Conservation (phyloP, 768 basidiomycete genomes). For the Termitomyces bulborhizus region DNA sequence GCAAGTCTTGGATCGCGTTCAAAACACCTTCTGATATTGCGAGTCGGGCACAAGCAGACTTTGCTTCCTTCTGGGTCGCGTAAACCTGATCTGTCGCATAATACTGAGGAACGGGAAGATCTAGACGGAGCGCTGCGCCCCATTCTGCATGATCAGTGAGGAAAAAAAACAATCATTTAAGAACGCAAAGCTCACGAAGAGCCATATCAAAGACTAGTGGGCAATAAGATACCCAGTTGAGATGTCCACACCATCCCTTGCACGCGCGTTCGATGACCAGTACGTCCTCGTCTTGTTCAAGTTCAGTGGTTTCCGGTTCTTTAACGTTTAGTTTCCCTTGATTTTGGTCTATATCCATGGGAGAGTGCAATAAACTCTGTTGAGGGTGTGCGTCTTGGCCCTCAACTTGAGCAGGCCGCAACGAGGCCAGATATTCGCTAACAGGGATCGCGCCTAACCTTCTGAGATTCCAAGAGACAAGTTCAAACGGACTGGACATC, state of each 20-base stretch:
- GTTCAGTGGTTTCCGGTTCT: not conserved
- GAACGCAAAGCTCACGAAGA: not conserved
- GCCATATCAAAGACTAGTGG: not conserved
- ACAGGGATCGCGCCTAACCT: not conserved
- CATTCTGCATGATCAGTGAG: not conserved
- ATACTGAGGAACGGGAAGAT: not conserved
- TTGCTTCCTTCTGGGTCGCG: not conserved
- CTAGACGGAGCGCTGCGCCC: not conserved
- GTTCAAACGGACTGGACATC: not conserved
- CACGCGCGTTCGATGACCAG: not conserved
- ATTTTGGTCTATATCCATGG: not conserved
- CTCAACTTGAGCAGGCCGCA: not conserved
- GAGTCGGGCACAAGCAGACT: not conserved
- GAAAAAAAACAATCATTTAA: not conserved
- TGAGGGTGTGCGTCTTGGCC: not conserved
- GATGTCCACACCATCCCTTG: not conserved
- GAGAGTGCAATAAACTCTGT: not conserved
- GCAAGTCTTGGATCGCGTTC: not conserved
- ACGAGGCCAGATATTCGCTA: not conserved
- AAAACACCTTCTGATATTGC: not conserved
- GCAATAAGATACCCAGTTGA: not conserved
- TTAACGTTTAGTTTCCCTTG: not conserved
- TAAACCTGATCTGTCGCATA: constrained; percentile 2
- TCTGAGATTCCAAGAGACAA: not conserved
- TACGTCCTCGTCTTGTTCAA: not conserved